Evolutionary conservation across 306 rosid species (phyloP).

Genomic region (Potentilla sterilis): DNA sequence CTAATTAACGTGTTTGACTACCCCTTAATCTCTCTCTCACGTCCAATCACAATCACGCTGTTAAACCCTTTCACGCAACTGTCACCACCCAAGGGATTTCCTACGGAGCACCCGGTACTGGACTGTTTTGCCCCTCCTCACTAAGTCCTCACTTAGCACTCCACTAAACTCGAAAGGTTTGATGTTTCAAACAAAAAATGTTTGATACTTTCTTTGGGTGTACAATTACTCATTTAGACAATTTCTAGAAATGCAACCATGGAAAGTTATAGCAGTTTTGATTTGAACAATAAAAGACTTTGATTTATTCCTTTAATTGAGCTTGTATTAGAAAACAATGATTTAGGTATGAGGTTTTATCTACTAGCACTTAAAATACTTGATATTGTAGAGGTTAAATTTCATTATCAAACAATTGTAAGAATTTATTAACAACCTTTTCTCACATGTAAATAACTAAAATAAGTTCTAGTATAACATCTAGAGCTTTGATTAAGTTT

Average conservation of each 20-base stretch:
- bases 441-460: no score
- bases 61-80: background rate
- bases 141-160: background rate
- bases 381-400: no score
- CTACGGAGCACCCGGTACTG: no score
- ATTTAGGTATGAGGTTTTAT: background rate
- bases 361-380: no score
- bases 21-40: background rate
- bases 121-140: background rate
- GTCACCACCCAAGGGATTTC: background rate
- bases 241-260: background rate
- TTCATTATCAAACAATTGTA: no score
- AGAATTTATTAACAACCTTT: no score
- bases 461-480: no score
- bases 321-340: background rate
- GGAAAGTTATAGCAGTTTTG: background rate
- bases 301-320: background rate
- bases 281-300: background rate
- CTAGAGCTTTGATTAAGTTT: no score
- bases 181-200: background rate
- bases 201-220: background rate
- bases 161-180: background rate
- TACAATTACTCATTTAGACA: background rate
- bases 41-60: background rate
- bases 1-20: constrained; percentile 29